Evolutionary conservation across 2,329 filamentous ascomycete species (phyloP).

Genomic region (Lecanicillium sp.): DNA sequence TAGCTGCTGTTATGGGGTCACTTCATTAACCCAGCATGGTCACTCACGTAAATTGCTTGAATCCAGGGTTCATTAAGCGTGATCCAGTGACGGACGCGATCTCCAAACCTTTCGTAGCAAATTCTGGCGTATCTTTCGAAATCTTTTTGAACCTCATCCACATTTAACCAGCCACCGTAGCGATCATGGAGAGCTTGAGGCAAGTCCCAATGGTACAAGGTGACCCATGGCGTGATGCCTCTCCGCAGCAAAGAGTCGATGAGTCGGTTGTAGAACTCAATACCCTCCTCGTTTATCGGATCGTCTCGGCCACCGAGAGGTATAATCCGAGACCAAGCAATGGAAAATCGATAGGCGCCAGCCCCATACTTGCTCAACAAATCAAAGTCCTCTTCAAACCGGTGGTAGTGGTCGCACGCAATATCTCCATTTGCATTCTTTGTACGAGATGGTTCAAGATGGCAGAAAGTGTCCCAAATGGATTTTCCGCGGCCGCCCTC

Average conservation of each 20-base stretch:
- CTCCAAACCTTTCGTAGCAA: slow-evolving; percentile 32
- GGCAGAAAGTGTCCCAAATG: slow-evolving; percentile 35
- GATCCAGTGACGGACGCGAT: slow-evolving; percentile 30
- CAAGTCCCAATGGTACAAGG: slow-evolving; percentile 58
- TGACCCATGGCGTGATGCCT: slow-evolving; percentile 54
- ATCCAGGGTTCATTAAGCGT: slow-evolving; percentile 33
- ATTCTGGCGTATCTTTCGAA: slow-evolving; percentile 28
- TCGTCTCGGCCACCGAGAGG: slow-evolving; percentile 56
- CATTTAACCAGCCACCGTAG: slow-evolving; percentile 27
- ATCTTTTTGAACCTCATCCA: slow-evolving; percentile 22
- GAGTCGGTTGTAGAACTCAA: slow-evolving; percentile 52
- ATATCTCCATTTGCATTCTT: slow-evolving; percentile 38
- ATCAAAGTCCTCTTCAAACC: slow-evolving; percentile 45
- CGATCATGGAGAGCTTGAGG: slow-evolving; percentile 27
- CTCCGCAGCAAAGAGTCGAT: slow-evolving; percentile 49
- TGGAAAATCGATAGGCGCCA: slow-evolving; percentile 55
- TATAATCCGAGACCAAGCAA: slow-evolving; percentile 60
- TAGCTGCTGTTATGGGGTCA: background rate
- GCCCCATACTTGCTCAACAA: slow-evolving; percentile 51
- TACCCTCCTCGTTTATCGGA: slow-evolving; percentile 52
- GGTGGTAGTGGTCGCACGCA: slow-evolving; percentile 35
- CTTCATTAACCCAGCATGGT: background rate
- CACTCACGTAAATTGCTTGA: slow-evolving; percentile 24
- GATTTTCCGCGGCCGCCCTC: slow-evolving; percentile 32
- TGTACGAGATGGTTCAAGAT: slow-evolving; percentile 30